A percentile compares a stretch with the other conserved stretches of the same genome.
Evolutionary conservation across 306 rosid species (phyloP).

Genomic region (Cucurbita ficifolia): DNA sequence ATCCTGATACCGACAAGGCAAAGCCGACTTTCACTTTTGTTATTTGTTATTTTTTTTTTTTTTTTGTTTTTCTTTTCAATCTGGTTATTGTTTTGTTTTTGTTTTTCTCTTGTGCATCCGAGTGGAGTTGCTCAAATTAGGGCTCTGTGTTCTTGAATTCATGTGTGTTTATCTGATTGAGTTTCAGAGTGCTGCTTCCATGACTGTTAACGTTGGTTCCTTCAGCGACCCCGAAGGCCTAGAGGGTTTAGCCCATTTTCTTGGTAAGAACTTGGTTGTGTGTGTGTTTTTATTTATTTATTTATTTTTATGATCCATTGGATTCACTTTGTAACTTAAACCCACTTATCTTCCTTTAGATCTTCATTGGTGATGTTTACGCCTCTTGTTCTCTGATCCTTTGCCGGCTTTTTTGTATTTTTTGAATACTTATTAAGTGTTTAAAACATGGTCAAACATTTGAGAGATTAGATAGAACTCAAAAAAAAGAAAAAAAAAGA

Average conservation of each 20-base stretch:
- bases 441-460: not conserved
- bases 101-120: not conserved
- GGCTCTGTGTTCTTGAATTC: not conserved
- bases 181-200: constrained; percentile 85
- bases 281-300: not conserved
- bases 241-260: constrained; percentile 94
- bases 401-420: not conserved
- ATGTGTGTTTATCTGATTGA: not conserved
- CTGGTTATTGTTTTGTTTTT: not conserved
- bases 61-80: not conserved
- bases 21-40: not conserved
- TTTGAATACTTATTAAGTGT: not conserved
- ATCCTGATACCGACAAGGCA: constrained; percentile 86
- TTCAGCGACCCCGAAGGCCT: constrained; percentile 81
- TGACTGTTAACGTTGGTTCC: constrained; percentile 76
- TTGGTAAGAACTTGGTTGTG: constrained; percentile 27
- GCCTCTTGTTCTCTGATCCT: not conserved
- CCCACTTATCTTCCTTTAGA: not conserved
- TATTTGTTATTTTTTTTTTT: not conserved
- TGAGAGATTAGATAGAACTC: not conserved
- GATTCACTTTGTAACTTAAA: not conserved
- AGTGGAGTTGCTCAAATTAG: not conserved
- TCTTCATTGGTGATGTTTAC: not conserved
- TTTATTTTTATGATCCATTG: not conserved
- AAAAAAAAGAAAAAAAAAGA: too few relatives aligned